Percentiles rank a stretch among this genome's conserved stretches.
These are phyloP conservation scores for Syzygium aromaticum DNA, from an alignment of 345 rosid species.

Conservation along the genomic window DNA sequence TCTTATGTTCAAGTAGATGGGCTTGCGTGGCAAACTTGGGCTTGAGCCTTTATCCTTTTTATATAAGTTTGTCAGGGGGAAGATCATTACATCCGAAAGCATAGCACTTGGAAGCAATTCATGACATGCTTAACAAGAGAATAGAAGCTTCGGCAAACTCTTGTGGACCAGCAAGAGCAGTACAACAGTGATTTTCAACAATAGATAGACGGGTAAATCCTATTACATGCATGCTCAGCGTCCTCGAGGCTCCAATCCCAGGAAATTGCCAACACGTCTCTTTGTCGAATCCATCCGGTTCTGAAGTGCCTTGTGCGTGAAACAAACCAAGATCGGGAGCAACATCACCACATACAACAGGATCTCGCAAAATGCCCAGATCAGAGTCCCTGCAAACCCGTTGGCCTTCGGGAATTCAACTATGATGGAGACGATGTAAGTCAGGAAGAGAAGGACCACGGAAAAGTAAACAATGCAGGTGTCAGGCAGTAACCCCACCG, in stretches of 20 bases:
- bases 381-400: neutral
- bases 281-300: neutral
- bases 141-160: neutral
- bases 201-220: neutral
- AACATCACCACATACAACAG: neutral
- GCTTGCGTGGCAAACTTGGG: neutral
- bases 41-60: neutral
- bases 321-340: neutral
- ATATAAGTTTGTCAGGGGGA: neutral
- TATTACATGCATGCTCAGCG: neutral
- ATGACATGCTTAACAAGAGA: neutral
- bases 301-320: neutral
- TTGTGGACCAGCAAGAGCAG: neutral
- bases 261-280: neutral
- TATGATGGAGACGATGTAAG: neutral
- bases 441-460: neutral
- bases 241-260: neutral
- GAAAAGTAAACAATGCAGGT: neutral
- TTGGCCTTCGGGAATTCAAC: neutral
- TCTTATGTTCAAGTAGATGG: neutral
- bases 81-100: neutral
- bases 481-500: neutral
- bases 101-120: neutral
- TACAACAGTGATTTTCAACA: neutral
- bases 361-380: neutral